A percentile compares a stretch with the other conserved stretches of the same genome.
These are phyloP conservation scores for Saccharata proteae DNA, from an alignment of 2,329 filamentous ascomycete genomes.

Conservation along the genomic window DNA sequence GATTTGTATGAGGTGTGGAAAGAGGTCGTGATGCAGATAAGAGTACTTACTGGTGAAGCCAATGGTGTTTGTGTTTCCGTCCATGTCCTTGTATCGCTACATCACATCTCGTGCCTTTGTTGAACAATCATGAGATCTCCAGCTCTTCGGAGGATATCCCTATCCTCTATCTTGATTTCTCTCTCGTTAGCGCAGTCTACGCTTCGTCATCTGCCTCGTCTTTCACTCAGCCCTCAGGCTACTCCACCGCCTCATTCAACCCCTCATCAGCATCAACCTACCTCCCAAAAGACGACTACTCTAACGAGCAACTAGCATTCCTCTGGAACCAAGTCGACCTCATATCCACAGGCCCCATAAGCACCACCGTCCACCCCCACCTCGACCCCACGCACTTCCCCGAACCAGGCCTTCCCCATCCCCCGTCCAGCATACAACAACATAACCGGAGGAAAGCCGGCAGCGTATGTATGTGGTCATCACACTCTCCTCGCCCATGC, in stretches of 20 bases:
- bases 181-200: too few species aligned
- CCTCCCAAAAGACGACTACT: slow-evolving; percentile 25
- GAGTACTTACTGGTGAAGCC: too few species aligned
- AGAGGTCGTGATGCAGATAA: too few species aligned
- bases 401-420: slow-evolving; percentile 26
- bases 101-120: too few species aligned
- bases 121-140: too few species aligned
- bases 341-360: slow-evolving; percentile 29
- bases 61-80: too few species aligned
- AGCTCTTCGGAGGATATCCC: too few species aligned
- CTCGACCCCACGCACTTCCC: slow-evolving; percentile 28
- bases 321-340: slow-evolving; percentile 35
- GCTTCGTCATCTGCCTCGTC: too few species aligned
- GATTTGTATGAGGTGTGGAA: too few species aligned
- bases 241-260: neutral
- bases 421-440: slow-evolving; percentile 31
- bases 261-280: neutral
- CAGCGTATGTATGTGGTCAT: slow-evolving; percentile 34
- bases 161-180: too few species aligned
- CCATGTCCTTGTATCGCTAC: too few species aligned
- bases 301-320: slow-evolving; percentile 33
- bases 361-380: slow-evolving; percentile 29
- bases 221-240: too few species aligned
- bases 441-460: slow-evolving; percentile 26
- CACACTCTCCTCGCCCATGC: slow-evolving; percentile 31